Evolutionary conservation across 148 eudicot species (phyloP).

Genomic region (Arctostaphylos glauca): DNA sequence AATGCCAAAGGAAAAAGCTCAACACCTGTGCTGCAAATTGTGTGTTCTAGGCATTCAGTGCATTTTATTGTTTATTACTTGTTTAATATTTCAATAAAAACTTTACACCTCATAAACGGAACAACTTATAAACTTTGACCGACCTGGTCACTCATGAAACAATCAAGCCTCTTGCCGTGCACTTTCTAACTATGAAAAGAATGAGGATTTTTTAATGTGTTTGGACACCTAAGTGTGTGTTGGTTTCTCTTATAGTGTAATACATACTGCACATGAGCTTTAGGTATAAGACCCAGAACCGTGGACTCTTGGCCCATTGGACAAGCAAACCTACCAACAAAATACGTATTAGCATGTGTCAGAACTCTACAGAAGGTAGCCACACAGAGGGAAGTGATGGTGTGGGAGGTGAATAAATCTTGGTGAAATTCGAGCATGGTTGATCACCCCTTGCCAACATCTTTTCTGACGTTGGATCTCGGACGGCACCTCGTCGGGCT

Average conservation of each 20-base stretch:
- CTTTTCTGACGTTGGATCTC: too few species aligned
- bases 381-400: too few species aligned
- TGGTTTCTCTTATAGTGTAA: not conserved
- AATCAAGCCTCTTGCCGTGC: not conserved
- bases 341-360: too few species aligned
- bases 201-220: not conserved
- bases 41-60: constrained; percentile 30
- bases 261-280: not conserved
- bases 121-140: not conserved
- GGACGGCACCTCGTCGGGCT: too few species aligned
- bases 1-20: constrained; percentile 71
- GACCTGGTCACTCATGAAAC: not conserved
- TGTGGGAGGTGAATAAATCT: too few species aligned
- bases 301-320: not conserved
- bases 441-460: too few species aligned
- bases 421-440: too few species aligned
- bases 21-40: constrained; percentile 92
- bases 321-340: too few species aligned
- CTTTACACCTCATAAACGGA: not conserved
- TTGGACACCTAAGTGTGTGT: not conserved
- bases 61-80: not conserved
- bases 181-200: not conserved
- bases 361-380: too few species aligned
- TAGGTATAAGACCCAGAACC: not conserved
- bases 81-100: not conserved